phyloP scores from a whole-genome alignment of 768 basidiomycete genomes.

The Kwoniella europaea region DNA sequence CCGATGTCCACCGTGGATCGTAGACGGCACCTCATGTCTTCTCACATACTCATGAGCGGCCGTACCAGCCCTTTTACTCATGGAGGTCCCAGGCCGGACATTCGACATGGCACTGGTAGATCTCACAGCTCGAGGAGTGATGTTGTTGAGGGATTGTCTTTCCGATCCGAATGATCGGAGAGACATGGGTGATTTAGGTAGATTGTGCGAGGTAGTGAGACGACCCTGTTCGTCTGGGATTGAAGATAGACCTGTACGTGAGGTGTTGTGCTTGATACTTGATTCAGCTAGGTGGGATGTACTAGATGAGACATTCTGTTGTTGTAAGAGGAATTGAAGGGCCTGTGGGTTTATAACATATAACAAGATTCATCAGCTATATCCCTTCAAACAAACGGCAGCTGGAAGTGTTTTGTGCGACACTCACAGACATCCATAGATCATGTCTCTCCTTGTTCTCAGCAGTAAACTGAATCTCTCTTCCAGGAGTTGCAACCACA shows the following conservation, averaged over 20 bases:
- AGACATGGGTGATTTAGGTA: conserved; percentile 41
- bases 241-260: conserved; percentile 21
- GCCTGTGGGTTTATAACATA: conserved; percentile 65
- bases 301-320: conserved; percentile 61
- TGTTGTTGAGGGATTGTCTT: conserved; percentile 37
- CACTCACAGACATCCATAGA: conserved; percentile 86
- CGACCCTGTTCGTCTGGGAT: conserved; percentile 47
- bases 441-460: conserved; percentile 94
- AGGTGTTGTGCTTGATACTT: conserved; percentile 26
- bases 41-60: conserved; percentile 89
- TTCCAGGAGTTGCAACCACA: conserved; percentile 85
- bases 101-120: conserved; percentile 27
- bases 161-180: conserved; percentile 35
- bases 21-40: conserved; percentile 60
- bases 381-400: neutral
- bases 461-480: conserved; percentile 99
- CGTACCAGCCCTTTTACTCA: conserved; percentile 85
- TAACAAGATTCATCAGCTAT: conserved; percentile 6
- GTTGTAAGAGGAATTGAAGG: conserved; percentile 82
- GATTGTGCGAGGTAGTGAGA: conserved; percentile 10
- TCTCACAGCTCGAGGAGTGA: conserved; percentile 41
- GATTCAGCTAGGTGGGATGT: conserved; percentile 23
- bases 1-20: conserved; percentile 48
- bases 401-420: neutral
- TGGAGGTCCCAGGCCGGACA: conserved; percentile 48